These are phyloP conservation scores for Artemisia annua DNA, from an alignment of 129 eudicot genomes.

Conservation along the genomic window DNA sequence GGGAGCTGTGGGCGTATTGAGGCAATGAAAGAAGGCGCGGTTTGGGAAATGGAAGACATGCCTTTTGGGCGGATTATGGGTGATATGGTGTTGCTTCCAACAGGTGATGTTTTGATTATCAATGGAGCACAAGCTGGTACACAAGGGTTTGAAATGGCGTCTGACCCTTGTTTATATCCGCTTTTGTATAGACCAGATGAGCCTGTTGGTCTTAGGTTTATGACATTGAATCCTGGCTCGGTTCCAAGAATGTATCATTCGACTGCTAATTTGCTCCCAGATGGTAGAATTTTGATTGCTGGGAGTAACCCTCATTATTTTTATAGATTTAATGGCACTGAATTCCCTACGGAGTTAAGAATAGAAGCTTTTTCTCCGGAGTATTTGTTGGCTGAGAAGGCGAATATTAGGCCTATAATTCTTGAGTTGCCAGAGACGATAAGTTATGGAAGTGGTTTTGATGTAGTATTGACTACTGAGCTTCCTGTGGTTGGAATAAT, in stretches of 20 bases:
- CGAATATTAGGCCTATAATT: conserved; percentile 42
- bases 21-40: conserved; percentile 49
- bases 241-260: conserved; percentile 78
- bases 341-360: conserved; percentile 66
- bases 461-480: conserved; percentile 35
- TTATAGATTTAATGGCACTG: conserved; percentile 45
- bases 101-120: conserved; percentile 65
- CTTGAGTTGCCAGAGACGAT: conserved; percentile 45
- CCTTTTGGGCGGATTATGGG: conserved; percentile 83
- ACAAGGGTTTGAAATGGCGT: conserved; percentile 68
- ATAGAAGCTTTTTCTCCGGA: conserved; percentile 79
- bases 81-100: conserved; percentile 84
- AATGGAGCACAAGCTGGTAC: conserved; percentile 82
- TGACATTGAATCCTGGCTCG: conserved; percentile 46
- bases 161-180: conserved; percentile 64
- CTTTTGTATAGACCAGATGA: conserved; percentile 61
- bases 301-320: conserved; percentile 76
- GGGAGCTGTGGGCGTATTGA: conserved; percentile 71
- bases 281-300: conserved; percentile 66
- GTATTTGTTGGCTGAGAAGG: conserved; percentile 50
- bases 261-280: conserved; percentile 75
- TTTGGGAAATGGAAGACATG: conserved; percentile 90
- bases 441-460: conserved; percentile 45
- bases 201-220: conserved; percentile 57
- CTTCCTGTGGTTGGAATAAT: conserved; percentile 52